Evolutionary conservation across 2,329 filamentous ascomycete genomes (phyloP).

Genomic region (Aspergillus fijiensis): DNA sequence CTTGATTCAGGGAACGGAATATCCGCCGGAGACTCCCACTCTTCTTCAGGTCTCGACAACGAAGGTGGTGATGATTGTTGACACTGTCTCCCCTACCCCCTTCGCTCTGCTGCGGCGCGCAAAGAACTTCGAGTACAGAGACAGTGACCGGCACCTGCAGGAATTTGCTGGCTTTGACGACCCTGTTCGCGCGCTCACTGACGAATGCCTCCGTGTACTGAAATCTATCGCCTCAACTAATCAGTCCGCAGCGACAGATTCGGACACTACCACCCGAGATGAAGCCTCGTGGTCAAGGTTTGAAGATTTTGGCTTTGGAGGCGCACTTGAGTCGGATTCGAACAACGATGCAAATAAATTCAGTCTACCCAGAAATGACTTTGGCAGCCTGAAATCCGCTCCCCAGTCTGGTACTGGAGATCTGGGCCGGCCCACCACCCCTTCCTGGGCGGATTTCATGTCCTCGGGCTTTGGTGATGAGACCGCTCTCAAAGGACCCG

Average conservation of each 20-base stretch:
- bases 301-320: constrained; percentile 89
- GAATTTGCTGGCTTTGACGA: constrained; percentile 88
- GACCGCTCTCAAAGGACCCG: constrained; percentile 60
- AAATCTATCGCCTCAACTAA: constrained; percentile 85
- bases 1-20: constrained; percentile 87
- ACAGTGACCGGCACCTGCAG: constrained; percentile 79
- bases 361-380: constrained; percentile 35
- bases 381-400: constrained; percentile 60
- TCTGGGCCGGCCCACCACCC: constrained; percentile 81
- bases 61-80: constrained; percentile 94
- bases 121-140: constrained; percentile 92
- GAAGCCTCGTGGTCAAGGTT: constrained; percentile 95
- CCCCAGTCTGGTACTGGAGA: constrained; percentile 67
- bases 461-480: constrained; percentile 87
- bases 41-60: constrained; percentile 78
- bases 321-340: constrained; percentile 66
- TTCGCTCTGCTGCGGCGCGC: constrained; percentile 87
- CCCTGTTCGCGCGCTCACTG: constrained; percentile 80
- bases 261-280: constrained; percentile 68
- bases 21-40: constrained; percentile 76
- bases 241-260: constrained; percentile 72
- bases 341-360: constrained; percentile 55
- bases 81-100: constrained; percentile 89
- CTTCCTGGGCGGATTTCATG: constrained; percentile 97
- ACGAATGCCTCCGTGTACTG: constrained; percentile 89